Base-by-base conservation (phyloP, 768 basidiomycete genomes). In the Mrakia frigida region DNA sequence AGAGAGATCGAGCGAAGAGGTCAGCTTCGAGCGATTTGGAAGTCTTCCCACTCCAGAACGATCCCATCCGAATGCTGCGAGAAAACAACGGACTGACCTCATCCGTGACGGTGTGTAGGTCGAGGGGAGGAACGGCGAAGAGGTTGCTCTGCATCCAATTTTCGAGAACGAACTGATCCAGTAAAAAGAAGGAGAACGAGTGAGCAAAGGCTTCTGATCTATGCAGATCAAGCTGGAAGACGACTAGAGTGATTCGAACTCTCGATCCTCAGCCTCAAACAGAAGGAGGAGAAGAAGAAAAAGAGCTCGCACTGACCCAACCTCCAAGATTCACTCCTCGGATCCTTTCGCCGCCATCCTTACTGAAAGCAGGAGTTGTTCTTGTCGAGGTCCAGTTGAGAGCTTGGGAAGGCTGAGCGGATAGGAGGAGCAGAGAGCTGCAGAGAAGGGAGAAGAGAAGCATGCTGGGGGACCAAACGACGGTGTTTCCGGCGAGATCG, bases 151-250 rank as follows among this genome's bases (percentile, higher is more conserved):
- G 46, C 74, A 69, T 70, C 74, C 74, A 75, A 53, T 69, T 70
- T 41, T 75, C 74, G 37, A 75, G 68, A 14, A 75, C 59, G 52
- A 75, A 75, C 73, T 74, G 73, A n/a, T n/a, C n/a, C n/a, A n/a
- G n/a, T n/a, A n/a, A n/a, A n/a, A n/a, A n/a, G n/a, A n/a, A n/a
- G n/a, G n/a, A n/a, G n/a, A n/a, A n/a, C n/a, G n/a, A n/a, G n/a
- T n/a, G n/a, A n/a, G n/a, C n/a, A n/a, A n/a, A n/a, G n/a, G n/a
- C n/a, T n/a, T n/a, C n/a, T n/a, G n/a, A n/a, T n/a, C n/a, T n/a
- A n/a, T n/a, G n/a, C n/a, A n/a, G n/a, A n/a, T n/a, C n/a, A n/a
- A n/a, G n/a, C n/a, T n/a, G n/a, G n/a, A n/a, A n/a, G n/a, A n/a
- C n/a, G n/a, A n/a, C n/a, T n/a, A n/a, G n/a, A n/a, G n/a, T n/a